Conservation (phyloP, 345 rosid species). For the Cardamine occulta region DNA sequence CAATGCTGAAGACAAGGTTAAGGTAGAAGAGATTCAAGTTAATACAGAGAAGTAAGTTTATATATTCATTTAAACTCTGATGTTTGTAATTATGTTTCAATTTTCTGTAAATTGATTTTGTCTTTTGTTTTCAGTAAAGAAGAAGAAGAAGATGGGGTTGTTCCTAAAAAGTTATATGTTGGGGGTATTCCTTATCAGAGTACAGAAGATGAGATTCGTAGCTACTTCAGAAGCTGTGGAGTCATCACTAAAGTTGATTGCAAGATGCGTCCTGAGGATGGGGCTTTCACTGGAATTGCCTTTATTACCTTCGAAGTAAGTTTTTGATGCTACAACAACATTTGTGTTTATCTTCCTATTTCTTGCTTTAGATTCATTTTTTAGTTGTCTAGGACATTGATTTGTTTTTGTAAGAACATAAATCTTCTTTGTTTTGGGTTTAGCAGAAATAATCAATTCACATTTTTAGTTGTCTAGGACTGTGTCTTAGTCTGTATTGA, state of each 20-base stretch:
- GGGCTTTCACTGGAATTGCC: conserved; percentile 88
- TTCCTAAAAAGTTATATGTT: conserved; percentile 69
- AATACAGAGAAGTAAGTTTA: conserved; percentile 38
- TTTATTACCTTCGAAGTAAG: conserved; percentile 74
- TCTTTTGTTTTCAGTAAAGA: conserved; percentile 54
- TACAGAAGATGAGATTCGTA: conserved; percentile 81
- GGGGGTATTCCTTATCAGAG: conserved; percentile 94
- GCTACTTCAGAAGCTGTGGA: conserved; percentile 84
- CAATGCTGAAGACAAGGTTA: conserved; percentile 38
- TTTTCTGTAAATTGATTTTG: neutral
- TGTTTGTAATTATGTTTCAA: neutral
- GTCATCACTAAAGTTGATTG: conserved; percentile 73
- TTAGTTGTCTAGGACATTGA: conserved; percentile 8
- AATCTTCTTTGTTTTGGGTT: too few species aligned
- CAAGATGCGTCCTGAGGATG: conserved; percentile 87
- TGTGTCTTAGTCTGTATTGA: conserved; percentile 21
- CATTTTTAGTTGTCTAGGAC: neutral
- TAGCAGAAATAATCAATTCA: conserved; percentile 11
- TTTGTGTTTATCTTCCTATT: conserved; percentile 1
- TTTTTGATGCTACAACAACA: neutral
- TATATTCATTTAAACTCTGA: conserved; percentile 8
- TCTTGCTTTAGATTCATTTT: conserved; percentile 8
- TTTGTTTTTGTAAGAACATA: too few species aligned
- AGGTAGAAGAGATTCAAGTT: conserved; percentile 36
- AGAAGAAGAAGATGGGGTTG: conserved; percentile 39